Base-by-base conservation (phyloP, 2,329 filamentous ascomycete genomes). In the Pseudocercospora vitis region DNA sequence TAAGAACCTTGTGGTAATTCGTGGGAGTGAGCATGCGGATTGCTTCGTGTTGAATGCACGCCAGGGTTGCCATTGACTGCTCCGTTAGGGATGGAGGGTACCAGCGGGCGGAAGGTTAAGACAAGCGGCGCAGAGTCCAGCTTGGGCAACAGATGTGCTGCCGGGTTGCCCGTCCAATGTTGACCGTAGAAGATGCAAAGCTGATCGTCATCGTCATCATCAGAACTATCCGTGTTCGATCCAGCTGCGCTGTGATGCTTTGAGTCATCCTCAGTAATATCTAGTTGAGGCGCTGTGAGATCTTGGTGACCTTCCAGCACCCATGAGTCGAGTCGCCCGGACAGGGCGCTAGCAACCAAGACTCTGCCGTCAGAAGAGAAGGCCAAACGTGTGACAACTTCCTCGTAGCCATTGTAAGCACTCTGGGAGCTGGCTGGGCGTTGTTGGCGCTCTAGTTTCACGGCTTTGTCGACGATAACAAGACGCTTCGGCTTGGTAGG, bases 261-360 rank as follows among this genome's bases (percentile, higher is more conserved):
- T 8, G 65, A 63, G 18, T 65, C 57, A 11, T 64, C 56, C 50
- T 63, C 60, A 7, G 67, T 53, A 23, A 56, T 58, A 37, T 72
- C 73, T 21, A 76, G 68, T 26, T 74, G 68, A 31, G 72, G 68
- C 18, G 76, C 73, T 11, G 72, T 74, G 2, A 67, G 59, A 60
- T 82, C 79, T 62, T 81, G 76, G 56, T 80, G 70, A 31, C 80
- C 80, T 65, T 83, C 79, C 50, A 95, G 73, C 1, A 90, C 74
- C 88, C 91, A 99, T 14, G 86, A 90, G 67, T 97, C 91, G 26
- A 97, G 78, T 70, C 86, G 90, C 37, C 94, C 94, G 37, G 87
- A 85, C 48, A 96, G 73, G 69, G 96, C 92, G 44, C 87, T 85
- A 24, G 85, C 82, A 7, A 87, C 91, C 42, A 97, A 75, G 58